Conservation (phyloP, 441 rosid genomes). For the Hura crepitans region DNA sequence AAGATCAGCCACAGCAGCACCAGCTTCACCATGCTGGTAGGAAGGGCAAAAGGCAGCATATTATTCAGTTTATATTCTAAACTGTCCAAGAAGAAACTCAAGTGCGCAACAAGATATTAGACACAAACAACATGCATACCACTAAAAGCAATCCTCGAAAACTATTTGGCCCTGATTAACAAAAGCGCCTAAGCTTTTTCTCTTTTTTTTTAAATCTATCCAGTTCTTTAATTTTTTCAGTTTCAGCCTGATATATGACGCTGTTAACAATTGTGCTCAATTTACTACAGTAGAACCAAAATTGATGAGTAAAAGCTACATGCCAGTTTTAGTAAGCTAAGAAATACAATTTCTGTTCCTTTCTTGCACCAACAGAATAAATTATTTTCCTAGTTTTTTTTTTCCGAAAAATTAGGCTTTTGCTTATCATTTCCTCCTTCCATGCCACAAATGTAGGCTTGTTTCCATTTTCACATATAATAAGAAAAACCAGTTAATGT, state of each 20-base stretch:
- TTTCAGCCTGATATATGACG: not conserved
- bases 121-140: not conserved
- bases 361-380: not conserved
- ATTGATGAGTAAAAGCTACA: not conserved
- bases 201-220: not conserved
- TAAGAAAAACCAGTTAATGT: too few species aligned
- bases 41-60: slow-evolving; percentile 15
- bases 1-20: slow-evolving; percentile 92
- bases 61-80: slow-evolving; percentile 17
- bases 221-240: not conserved
- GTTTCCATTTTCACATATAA: too few species aligned
- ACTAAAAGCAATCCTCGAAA: not conserved
- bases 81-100: slow-evolving; percentile 17
- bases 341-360: not conserved
- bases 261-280: not conserved
- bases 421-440: not conserved
- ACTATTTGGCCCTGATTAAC: not conserved
- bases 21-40: slow-evolving; percentile 92
- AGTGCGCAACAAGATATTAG: not conserved
- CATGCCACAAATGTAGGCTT: too few species aligned
- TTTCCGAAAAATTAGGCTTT: not conserved
- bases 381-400: not conserved
- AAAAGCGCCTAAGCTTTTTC: not conserved
- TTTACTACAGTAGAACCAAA: not conserved
- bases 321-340: not conserved